Evolutionary conservation across 768 basidiomycete species (phyloP).

Genomic region (Panaeolus papilionaceus): DNA sequence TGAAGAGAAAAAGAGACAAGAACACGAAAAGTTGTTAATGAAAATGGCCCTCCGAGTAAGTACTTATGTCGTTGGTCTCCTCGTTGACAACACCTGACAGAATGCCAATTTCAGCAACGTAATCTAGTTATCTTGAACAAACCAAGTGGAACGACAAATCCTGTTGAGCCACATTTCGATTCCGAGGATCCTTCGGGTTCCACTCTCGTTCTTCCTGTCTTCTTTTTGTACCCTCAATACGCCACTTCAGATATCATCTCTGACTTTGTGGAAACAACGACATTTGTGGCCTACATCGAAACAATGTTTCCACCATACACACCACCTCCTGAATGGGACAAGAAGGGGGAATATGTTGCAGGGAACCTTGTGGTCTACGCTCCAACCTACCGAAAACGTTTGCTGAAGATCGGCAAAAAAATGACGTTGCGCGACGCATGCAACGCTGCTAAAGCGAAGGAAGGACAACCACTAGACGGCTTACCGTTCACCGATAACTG

Average conservation of each 20-base stretch:
- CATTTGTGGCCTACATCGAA: conserved; percentile 78
- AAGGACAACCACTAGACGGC: conserved; percentile 72
- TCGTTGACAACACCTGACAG: conserved; percentile 13
- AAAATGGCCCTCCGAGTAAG: conserved; percentile 70
- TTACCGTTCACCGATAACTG: conserved; percentile 86
- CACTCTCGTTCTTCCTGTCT: conserved; percentile 82
- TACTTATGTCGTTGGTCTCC: conserved; percentile 11
- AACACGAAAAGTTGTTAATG: conserved; percentile 60
- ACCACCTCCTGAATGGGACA: conserved; percentile 79
- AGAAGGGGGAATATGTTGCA: conserved; percentile 65
- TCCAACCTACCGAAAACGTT: conserved; percentile 72
- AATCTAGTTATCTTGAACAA: conserved; percentile 67
- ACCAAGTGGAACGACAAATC: conserved; percentile 57
- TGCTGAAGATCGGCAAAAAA: conserved; percentile 92
- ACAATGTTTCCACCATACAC: conserved; percentile 83
- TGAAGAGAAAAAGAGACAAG: conserved; percentile 54
- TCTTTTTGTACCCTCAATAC: conserved; percentile 93
- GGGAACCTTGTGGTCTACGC: conserved; percentile 82
- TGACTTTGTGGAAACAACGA: conserved; percentile 83
- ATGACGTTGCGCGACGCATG: conserved; percentile 86
- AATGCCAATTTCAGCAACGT: conserved; percentile 59
- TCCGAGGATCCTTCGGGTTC: conserved; percentile 61
- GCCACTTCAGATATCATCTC: conserved; percentile 89
- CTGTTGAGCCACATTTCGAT: conserved; percentile 71
- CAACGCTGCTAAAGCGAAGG: conserved; percentile 62